Base-by-base conservation (phyloP, 345 rosid species). In the Populus pruinosa region DNA sequence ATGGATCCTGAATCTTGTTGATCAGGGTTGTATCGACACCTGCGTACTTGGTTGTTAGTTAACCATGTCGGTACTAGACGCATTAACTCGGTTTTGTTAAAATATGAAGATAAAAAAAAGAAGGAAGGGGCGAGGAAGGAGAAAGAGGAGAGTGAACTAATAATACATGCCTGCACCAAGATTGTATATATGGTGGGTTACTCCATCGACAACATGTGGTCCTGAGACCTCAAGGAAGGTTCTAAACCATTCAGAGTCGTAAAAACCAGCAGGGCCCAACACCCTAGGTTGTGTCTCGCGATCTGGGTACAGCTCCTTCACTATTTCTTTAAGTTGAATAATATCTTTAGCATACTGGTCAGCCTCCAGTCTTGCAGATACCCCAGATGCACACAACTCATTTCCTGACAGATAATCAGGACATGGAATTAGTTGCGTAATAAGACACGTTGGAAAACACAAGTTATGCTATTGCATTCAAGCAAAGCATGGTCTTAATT, bases 131-230 rank as follows among this genome's bases (percentile, higher is more conserved):
- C 13, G 23, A 27, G 18, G 18, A 47, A 47, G 50, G 50, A 47
- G 50, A 44, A 44, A 13, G 18, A 44, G 50, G 50, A 47, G 50
- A 2, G 50, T 47, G 50, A 13, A 47, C 50, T 13, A 14, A 9
- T 8, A 16, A 9, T 8, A 16, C 5, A 23, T 79, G 82, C 91
- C 92, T 77, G 89, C 55, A 13, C 93, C 93, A 13, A 91, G 87
- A 39, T 91, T 89, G 78, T 91, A 91, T 27, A 87, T 83, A 77
- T 91, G 96, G 76, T 90, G 93, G 29, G 90, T 87, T 10, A 84
- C 50, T 59, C 86, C 91, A 77, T 86, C 89, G 3, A 89, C 82
- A 47, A 84, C 87, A 31, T 88, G 76, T 11, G 77, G 84, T 18
- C 92, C 93, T 4, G 89, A 68, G 38, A 20, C 74, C 74, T 79